A percentile compares a stretch with the other conserved stretches of the same genome.
phyloP scores from a whole-genome alignment of 2,329 filamentous ascomycete genomes.

The Aspergillus sp. region DNA sequence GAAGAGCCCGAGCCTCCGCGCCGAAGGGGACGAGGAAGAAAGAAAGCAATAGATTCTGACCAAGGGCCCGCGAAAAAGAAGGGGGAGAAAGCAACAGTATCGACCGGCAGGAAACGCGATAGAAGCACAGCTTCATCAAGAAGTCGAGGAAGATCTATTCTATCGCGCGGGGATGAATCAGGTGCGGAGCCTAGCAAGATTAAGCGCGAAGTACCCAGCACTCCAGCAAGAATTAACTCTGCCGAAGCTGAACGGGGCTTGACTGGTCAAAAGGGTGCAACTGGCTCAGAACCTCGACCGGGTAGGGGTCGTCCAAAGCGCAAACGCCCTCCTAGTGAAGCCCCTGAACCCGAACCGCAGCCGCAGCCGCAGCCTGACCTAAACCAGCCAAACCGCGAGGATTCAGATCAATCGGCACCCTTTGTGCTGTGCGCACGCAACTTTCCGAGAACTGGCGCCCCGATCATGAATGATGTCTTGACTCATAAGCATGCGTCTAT shows the following conservation, averaged over 20 bases:
- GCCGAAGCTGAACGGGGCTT: slow-evolving; percentile 31
- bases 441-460: slow-evolving; percentile 66
- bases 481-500: slow-evolving; percentile 77
- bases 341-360: slow-evolving; percentile 26
- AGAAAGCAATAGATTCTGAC: slow-evolving; percentile 18
- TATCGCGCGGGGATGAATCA: slow-evolving; percentile 35
- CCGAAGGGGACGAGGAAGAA: slow-evolving; percentile 23
- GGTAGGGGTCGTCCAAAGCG: slow-evolving; percentile 37
- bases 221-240: slow-evolving; percentile 35
- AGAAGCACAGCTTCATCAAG: slow-evolving; percentile 36
- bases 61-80: slow-evolving; percentile 23
- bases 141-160: slow-evolving; percentile 37
- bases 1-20: slow-evolving; percentile 23
- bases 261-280: slow-evolving; percentile 28
- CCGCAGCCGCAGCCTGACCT: slow-evolving; percentile 21
- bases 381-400: slow-evolving; percentile 27
- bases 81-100: slow-evolving; percentile 25
- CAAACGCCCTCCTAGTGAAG: slow-evolving; percentile 40
- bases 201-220: slow-evolving; percentile 36
- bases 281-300: slow-evolving; percentile 26
- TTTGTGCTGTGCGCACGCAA: slow-evolving; percentile 46
- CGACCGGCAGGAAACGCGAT: slow-evolving; percentile 31
- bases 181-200: slow-evolving; percentile 26
- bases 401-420: slow-evolving; percentile 30
- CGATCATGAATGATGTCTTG: slow-evolving; percentile 73